Evolutionary conservation across 768 basidiomycete species (phyloP).

Genomic region (Trametes sanguinea): DNA sequence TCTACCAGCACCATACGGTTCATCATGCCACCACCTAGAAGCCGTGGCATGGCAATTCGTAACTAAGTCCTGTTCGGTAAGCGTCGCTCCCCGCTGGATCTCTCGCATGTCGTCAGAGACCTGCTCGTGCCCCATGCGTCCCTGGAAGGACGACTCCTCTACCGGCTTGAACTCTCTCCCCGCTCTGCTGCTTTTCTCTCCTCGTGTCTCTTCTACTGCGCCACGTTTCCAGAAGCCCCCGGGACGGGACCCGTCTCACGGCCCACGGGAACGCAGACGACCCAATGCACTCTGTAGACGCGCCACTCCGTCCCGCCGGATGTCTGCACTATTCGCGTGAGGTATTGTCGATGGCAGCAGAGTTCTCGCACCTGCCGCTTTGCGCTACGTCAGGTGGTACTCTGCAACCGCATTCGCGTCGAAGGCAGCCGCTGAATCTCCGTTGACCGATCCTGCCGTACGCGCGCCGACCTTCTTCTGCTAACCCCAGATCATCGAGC

Average conservation of each 20-base stretch:
- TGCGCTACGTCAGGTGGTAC: constrained; percentile 9
- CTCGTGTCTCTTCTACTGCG: constrained; percentile 16
- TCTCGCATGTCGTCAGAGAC: constrained; percentile 1
- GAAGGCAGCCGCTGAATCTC: constrained; percentile 15
- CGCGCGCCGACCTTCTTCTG: constrained; percentile 7
- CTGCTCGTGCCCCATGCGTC: not conserved
- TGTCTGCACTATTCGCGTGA: not conserved
- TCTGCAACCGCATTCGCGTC: not conserved
- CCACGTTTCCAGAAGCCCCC: constrained; percentile 19
- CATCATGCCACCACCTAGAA: constrained; percentile 10
- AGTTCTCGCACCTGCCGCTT: constrained; percentile 11
- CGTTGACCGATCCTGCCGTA: not conserved
- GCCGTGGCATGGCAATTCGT: not conserved
- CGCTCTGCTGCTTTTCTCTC: not conserved
- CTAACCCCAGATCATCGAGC: constrained; percentile 8
- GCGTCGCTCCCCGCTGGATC: not conserved
- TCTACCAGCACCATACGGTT: not conserved
- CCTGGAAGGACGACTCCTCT: not conserved
- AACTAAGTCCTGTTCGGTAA: not conserved
- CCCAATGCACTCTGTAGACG: constrained; percentile 1
- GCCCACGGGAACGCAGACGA: constrained; percentile 11
- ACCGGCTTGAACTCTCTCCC: not conserved
- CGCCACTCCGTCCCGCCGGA: constrained; percentile 6
- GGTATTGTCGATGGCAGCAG: constrained; percentile 1
- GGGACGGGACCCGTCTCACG: constrained; percentile 6